phyloP scores from a whole-genome alignment of 2,329 filamentous ascomycete species.

The Neonectria magnoliae region DNA sequence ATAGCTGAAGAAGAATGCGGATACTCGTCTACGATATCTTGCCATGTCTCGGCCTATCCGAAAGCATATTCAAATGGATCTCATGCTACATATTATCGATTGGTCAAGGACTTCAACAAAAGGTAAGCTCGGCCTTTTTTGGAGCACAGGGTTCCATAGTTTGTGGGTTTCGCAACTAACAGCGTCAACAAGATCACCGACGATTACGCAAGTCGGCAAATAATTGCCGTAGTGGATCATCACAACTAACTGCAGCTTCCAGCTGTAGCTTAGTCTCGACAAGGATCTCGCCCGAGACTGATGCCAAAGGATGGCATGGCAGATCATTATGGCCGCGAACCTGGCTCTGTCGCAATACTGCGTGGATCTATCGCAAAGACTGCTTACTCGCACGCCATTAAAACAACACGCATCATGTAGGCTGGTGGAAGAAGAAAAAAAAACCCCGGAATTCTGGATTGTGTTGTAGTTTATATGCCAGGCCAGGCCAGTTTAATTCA shows the following conservation, averaged over 20 bases:
- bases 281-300: not conserved
- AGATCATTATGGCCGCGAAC: not conserved
- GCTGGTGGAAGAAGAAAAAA: not conserved
- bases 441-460: not conserved
- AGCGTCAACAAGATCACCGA: not conserved
- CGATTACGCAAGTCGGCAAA: conserved; percentile 13
- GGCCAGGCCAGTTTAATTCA: not conserved
- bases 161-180: conserved; percentile 1
- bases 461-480: not conserved
- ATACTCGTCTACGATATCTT: not conserved
- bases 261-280: not conserved
- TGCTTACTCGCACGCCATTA: conserved; percentile 12
- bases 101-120: not conserved
- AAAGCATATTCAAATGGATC: not conserved
- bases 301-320: not conserved
- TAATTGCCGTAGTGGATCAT: conserved; percentile 8
- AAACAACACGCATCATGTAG: not conserved
- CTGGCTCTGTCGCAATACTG: conserved; percentile 14
- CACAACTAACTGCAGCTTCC: not conserved
- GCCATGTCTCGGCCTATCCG: not conserved
- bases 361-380: conserved; percentile 19
- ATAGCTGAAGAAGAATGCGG: not conserved
- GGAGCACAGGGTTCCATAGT: not conserved
- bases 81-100: not conserved
- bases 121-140: conserved; percentile 1